phyloP scores from a whole-genome alignment of 2,329 filamentous ascomycete species.

The Waltergamsia citrina region DNA sequence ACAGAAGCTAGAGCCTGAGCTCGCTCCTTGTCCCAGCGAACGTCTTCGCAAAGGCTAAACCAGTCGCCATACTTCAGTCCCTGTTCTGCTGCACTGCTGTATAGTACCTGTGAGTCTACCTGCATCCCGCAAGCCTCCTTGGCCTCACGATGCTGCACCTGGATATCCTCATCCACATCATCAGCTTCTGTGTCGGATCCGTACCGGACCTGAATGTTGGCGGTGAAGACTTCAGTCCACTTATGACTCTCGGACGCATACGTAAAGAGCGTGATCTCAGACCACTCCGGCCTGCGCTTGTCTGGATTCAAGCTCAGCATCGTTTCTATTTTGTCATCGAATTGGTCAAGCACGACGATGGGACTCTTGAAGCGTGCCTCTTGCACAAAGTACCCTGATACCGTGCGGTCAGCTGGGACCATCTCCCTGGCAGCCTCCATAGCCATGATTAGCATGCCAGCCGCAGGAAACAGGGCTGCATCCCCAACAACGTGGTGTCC shows the following conservation, averaged over 20 bases:
- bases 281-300: not conserved
- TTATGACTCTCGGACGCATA: not conserved
- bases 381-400: constrained; percentile 1
- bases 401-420: not conserved
- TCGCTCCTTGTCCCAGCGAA: constrained; percentile 17
- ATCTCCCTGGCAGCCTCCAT: constrained; percentile 13
- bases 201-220: not conserved
- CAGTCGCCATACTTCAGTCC: constrained; percentile 19
- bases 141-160: not conserved
- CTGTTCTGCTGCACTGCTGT: constrained; percentile 14
- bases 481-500: constrained; percentile 21
- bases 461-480: constrained; percentile 20
- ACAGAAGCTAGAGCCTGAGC: constrained; percentile 4
- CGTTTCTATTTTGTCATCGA: not conserved
- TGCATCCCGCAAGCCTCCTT: constrained; percentile 5
- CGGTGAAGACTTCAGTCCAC: constrained; percentile 1
- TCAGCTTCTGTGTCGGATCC: not conserved
- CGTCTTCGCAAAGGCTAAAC: constrained; percentile 18
- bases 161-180: not conserved
- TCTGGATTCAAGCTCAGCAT: not conserved
- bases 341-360: not conserved
- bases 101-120: constrained; percentile 17
- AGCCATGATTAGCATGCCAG: constrained; percentile 22
- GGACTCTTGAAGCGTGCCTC: constrained; percentile 1
- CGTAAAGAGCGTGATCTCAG: not conserved